phyloP scores from a whole-genome alignment of 2,329 filamentous ascomycete species.

The Monosporascus ibericus region DNA sequence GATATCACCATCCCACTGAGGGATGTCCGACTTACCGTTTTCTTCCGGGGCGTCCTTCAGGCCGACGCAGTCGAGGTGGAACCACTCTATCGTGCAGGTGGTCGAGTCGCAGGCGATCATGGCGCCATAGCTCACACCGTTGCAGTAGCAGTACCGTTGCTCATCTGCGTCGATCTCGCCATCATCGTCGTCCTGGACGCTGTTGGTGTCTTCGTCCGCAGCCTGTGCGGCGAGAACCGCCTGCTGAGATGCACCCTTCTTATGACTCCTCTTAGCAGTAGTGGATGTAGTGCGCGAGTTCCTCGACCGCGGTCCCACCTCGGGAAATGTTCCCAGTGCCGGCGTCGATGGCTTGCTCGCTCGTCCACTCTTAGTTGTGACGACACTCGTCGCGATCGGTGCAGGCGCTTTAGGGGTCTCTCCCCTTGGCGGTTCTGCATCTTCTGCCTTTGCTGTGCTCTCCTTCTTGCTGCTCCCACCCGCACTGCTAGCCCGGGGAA shows the following conservation, averaged over 20 bases:
- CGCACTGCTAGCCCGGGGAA: slow-evolving; percentile 18
- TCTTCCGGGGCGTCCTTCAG: slow-evolving; percentile 71
- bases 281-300: slow-evolving; percentile 40
- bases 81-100: slow-evolving; percentile 72
- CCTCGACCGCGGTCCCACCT: slow-evolving; percentile 44
- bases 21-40: slow-evolving; percentile 52
- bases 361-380: slow-evolving; percentile 57
- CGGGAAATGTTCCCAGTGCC: slow-evolving; percentile 53
- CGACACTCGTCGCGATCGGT: slow-evolving; percentile 31
- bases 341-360: slow-evolving; percentile 63
- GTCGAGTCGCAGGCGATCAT: slow-evolving; percentile 78
- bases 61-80: slow-evolving; percentile 76
- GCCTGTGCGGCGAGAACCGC: slow-evolving; percentile 22
- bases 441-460: slow-evolving; percentile 36
- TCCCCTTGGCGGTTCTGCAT: slow-evolving; percentile 36
- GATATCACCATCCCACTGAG: not conserved
- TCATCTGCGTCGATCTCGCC: slow-evolving; percentile 64
- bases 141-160: slow-evolving; percentile 73
- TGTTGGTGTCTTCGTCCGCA: slow-evolving; percentile 33
- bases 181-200: slow-evolving; percentile 42
- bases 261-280: slow-evolving; percentile 49
- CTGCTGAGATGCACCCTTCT: slow-evolving; percentile 44
- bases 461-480: slow-evolving; percentile 36
- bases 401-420: slow-evolving; percentile 32
- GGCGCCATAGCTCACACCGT: slow-evolving; percentile 73